phyloP scores from a whole-genome alignment of 1,139 yeast species.

The Candida neerlandica region DNA sequence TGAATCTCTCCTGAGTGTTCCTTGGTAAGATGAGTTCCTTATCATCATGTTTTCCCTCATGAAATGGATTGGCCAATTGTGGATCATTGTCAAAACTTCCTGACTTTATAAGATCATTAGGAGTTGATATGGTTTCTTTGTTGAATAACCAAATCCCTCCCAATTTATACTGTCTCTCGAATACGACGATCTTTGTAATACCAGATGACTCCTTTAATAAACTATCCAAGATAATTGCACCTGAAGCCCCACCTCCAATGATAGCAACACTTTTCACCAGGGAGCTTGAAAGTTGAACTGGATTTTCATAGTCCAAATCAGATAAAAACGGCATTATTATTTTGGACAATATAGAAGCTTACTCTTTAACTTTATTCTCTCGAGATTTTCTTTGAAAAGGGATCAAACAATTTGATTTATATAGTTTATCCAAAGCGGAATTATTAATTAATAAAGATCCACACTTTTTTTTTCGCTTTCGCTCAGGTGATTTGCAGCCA shows the following conservation, averaged over 20 bases:
- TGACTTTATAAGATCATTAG: conserved; percentile 25
- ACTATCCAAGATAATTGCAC: conserved; percentile 46
- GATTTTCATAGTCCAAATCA: conserved; percentile 13
- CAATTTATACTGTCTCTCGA: conserved; percentile 29
- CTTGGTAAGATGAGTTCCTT: conserved; percentile 14
- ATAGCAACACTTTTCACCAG: conserved; percentile 40
- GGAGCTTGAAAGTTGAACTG: conserved; percentile 12
- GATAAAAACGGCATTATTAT: conserved; percentile 17
- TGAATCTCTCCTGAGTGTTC: conserved; percentile 25
- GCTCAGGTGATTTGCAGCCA: conserved; percentile 11
- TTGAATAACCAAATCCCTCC: conserved; percentile 41
- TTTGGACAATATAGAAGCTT: background rate
- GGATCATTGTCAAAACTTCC: conserved; percentile 32
- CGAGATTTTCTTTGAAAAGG: background rate
- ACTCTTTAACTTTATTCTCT: background rate
- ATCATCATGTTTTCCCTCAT: conserved; percentile 6
- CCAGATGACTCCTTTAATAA: conserved; percentile 32
- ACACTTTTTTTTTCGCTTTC: background rate
- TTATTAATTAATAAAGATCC: background rate
- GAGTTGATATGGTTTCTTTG: conserved; percentile 23
- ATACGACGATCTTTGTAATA: conserved; percentile 26
- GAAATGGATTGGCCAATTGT: conserved; percentile 33
- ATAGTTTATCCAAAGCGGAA: background rate
- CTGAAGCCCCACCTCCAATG: conserved; percentile 58
- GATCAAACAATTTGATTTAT: background rate